Evolutionary conservation across 495 filamentous ascomycete genomes (phyloP), one percentile per base, ranked within the genome.

Genomic region (Xylaria curta): DNA sequence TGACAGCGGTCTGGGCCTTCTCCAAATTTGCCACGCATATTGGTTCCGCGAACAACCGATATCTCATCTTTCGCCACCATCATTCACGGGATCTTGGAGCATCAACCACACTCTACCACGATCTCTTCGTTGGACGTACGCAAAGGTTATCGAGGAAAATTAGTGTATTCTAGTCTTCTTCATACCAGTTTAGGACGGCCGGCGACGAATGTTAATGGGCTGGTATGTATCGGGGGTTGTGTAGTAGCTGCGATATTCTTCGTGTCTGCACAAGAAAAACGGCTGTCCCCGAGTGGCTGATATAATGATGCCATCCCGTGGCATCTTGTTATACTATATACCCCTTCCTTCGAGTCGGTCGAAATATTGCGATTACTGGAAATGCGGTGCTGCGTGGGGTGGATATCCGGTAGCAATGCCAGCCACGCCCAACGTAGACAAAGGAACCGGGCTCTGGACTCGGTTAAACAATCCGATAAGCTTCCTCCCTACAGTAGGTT

Each of bases 401-500:
- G 71, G 73, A 40, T 79, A 81, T 72, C 78, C 79, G 56, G 76
- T 61, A 53, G 73, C 56, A 40, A 79, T 77, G 28, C 71, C 72
- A 24, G 74, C 72, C 42, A 68, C 58, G 59, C 68, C 76, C 75
- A 74, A 74, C 12, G 76, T 65, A 64, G 61, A 24, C 17, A 77
- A 74, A 36, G 78, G 56, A n/a, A 73, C 79, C 12, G 85, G 82
- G 53, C 82, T 85, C 67, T 84, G 84, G 19, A 79, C 74, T 42
- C 85, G 82, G 76, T 95, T 89, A 78, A 98, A 98, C 74, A 97
- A 86, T 63, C 91, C 88, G 53, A 96, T 82, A 42, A 98, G 82
- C 75, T 89, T 89, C 73, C 89, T 89, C 15, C 95, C 96, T 31
- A 97, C 89, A 56, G 81, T 88, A 58, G 95, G 92, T 79, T 98